Base-by-base conservation (phyloP, 2,329 filamentous ascomycete genomes). In the Malbranchea cinnamomea region DNA sequence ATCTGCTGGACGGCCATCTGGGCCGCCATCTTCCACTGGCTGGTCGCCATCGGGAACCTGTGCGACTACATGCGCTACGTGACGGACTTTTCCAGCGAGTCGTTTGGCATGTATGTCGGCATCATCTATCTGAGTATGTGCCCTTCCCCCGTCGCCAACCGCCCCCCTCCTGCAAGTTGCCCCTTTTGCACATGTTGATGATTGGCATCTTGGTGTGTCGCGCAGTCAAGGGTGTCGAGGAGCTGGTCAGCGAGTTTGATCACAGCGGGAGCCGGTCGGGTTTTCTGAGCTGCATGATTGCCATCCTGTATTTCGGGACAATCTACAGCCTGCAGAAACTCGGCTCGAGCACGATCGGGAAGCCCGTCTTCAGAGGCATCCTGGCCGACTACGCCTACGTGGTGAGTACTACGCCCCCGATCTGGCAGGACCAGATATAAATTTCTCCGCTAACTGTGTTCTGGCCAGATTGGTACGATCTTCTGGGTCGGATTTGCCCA, bases 31-130 rank as follows among this genome's bases (percentile, higher is more conserved):
- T 66, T 67, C 24, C 68, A 73, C 41, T 71, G 65, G 65, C 52
- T 68, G 5, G 58, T 63, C 4, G 59, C 65, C 0, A 47, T 67
- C 14, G 59, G 58, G 31, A 71, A 70, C 35, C 48, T 56, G 22
- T 68, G 65, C 42, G 63, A 71, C 41, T 69, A 68, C 41, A 68
- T 70, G 65, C 59, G 65, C 4, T 69, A 68, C 38, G 63, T 71
- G 17, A 71, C 66, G 2, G 64, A 68, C 33, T 70, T 70, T 36
- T 67, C 63, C 1, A 63, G 59, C 31, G 59, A 68, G 34, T 53
- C 58, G 0, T 70, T 70, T 33, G 64, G 63, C 26, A 55, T 65
- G 41, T 69, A 70, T 41, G 64, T 69, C 5, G 65, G 63, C 7
- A 67, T 68, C 30, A 67, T 69, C 26, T 69, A 70, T 33, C 60